Evolutionary conservation across 1,284 basidiomycete genomes (phyloP), one percentile per base, ranked within the genome.

Genomic region (Peniophora sp.): DNA sequence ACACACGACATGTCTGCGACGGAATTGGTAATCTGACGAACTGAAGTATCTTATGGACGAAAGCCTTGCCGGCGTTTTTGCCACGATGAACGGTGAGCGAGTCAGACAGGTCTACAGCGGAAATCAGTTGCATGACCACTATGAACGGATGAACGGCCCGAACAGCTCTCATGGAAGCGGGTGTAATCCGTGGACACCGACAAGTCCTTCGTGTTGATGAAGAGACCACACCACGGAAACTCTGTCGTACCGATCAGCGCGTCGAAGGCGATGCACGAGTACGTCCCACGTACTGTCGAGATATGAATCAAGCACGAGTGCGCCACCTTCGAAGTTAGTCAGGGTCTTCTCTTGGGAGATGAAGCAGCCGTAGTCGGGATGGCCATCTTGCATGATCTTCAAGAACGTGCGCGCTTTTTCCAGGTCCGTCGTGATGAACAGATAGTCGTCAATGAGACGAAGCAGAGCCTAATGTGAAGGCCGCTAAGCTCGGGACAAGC

Each of bases 371-470:
- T 97, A 98, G 60, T 93, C 88, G 1, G 88, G 88, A 58, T 94
- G 90, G 1, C 93, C 88, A 88, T 55, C 0, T n/a, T 79, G 72
- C 91, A 99, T 97, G 55, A 76, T 76, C 5, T 76, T 65, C 42
- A 97, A 69, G 65, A 98, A 98, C 0, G 67, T 69, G 34, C 64
- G 70, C 0, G 96, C 97, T 54, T 79, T 76, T 2, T 57, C 49
- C 1, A 71, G 70, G 53, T 78, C 78, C 1, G 90, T 87, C 3
- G 93, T 92, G 50, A 99, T 73, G 58, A 90, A 87, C 22, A 99
- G 70, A 61, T 97, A 99, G 64, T 99, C 97, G 61, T 99, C 97
- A 22, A 96, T 86, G 55, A 95, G 78, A 48, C 97, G 78, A 48
- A 97, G 68, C 2, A 97, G 69, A 2, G 86, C 62, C 92, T 96